A percentile compares a stretch with the other conserved stretches of the same genome.
Evolutionary conservation across 1,139 yeast genomes (phyloP).

Genomic region (Saccharomycopsis hybrid): DNA sequence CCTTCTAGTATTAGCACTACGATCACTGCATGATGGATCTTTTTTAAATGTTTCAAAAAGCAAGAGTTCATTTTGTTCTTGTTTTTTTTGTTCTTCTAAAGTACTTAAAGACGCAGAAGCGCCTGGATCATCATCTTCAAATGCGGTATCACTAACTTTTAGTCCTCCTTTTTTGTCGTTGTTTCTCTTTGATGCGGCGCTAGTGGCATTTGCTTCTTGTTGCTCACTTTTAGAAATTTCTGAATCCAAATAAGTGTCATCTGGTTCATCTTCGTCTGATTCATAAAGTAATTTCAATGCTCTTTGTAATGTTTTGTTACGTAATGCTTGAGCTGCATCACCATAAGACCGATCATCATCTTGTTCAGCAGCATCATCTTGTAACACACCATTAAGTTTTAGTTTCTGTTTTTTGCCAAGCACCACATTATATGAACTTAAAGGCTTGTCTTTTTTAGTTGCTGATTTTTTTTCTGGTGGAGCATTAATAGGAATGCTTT

Average conservation of each 20-base stretch:
- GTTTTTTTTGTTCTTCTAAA: slow-evolving; percentile 24
- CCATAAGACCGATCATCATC: too few relatives aligned
- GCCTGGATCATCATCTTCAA: slow-evolving; percentile 23
- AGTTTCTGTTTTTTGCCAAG: slow-evolving; percentile 29
- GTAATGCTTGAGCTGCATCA: slow-evolving; percentile 33
- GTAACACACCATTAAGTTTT: slow-evolving; percentile 19
- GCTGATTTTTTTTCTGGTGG: too few relatives aligned
- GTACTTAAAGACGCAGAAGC: slow-evolving; percentile 20
- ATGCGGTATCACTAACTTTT: background rate
- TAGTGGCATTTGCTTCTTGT: slow-evolving; percentile 27
- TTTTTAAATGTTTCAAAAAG: slow-evolving; percentile 53
- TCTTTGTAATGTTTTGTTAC: slow-evolving; percentile 52
- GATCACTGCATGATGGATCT: slow-evolving; percentile 46
- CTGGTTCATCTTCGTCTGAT: slow-evolving; percentile 72
- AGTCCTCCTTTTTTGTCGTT: slow-evolving; percentile 16
- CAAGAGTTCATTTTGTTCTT: slow-evolving; percentile 40
- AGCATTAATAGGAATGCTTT: slow-evolving; percentile 23
- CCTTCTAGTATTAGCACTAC: slow-evolving; percentile 40
- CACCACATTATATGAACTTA: slow-evolving; percentile 22
- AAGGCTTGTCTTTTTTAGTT: slow-evolving; percentile 14
- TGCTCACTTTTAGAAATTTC: slow-evolving; percentile 35
- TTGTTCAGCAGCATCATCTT: slow-evolving; percentile 23
- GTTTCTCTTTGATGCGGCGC: slow-evolving; percentile 20
- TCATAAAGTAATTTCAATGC: slow-evolving; percentile 64
- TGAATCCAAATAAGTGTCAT: slow-evolving; percentile 77